phyloP scores from a whole-genome alignment of 306 rosid species.

The Gastrolobium bilobum region DNA sequence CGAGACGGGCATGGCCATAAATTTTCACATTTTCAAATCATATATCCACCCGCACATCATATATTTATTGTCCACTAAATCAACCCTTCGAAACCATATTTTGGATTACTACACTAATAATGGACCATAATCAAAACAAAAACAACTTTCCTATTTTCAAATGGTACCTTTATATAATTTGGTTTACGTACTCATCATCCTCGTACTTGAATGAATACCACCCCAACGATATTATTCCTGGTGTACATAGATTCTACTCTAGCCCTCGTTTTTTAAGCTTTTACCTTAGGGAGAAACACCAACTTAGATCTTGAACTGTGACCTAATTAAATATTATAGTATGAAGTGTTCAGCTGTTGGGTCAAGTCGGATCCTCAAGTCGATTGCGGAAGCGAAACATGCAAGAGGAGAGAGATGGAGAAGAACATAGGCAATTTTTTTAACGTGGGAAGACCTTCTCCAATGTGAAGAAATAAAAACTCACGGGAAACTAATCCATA shows the following conservation, averaged over 20 bases:
- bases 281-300: conserved; percentile 1
- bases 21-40: not conserved
- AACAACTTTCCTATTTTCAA: not conserved
- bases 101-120: not conserved
- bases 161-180: not conserved
- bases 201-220: not conserved
- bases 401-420: too few species aligned
- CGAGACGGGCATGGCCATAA: too few species aligned
- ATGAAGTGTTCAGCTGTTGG: not conserved
- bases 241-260: not conserved
- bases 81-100: not conserved
- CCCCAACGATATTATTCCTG: not conserved
- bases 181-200: not conserved
- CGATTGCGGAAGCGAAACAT: too few species aligned
- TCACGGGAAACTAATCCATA: too few species aligned
- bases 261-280: not conserved
- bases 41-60: not conserved
- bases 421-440: too few species aligned
- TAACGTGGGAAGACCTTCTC: too few species aligned
- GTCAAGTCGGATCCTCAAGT: too few species aligned
- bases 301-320: conserved; percentile 13
- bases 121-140: not conserved
- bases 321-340: not conserved
- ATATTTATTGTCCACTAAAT: not conserved
- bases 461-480: too few species aligned